A percentile compares a stretch with the other conserved stretches of the same genome.
Conservation (phyloP, 176 grass and related monocot species). For the Carex myosuroides region DNA sequence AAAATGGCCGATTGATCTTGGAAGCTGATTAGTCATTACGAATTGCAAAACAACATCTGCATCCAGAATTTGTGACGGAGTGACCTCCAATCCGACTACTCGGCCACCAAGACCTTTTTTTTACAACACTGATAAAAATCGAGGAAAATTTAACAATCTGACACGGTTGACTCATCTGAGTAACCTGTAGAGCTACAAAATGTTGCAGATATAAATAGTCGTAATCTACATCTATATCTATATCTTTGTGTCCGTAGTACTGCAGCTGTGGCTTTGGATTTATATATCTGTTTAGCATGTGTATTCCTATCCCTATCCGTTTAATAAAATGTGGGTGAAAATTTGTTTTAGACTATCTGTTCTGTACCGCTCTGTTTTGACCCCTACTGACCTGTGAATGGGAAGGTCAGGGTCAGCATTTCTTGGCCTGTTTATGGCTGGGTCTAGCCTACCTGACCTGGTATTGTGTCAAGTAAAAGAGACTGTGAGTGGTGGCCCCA, state of each 20-base stretch:
- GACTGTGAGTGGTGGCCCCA: background rate
- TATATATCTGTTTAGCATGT: background rate
- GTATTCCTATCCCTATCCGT: background rate
- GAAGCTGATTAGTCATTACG: background rate
- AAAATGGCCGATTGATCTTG: background rate
- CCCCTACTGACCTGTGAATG: background rate
- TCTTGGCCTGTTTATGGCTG: background rate
- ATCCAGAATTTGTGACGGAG: background rate
- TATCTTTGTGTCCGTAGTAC: background rate
- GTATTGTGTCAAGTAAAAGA: background rate
- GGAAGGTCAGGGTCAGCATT: background rate
- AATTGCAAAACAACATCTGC: background rate
- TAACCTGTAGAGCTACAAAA: background rate
- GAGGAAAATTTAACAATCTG: background rate
- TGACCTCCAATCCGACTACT: background rate
- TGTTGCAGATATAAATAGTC: background rate
- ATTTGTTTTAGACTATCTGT: background rate
- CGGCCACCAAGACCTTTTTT: background rate
- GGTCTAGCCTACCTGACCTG: background rate
- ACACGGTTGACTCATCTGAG: background rate
- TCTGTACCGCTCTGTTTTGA: background rate
- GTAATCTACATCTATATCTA: background rate
- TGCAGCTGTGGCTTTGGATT: background rate
- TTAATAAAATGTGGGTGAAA: background rate
- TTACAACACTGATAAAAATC: background rate